Base-by-base conservation (phyloP, 495 filamentous ascomycete species). In the Aspergillus affinis region DNA sequence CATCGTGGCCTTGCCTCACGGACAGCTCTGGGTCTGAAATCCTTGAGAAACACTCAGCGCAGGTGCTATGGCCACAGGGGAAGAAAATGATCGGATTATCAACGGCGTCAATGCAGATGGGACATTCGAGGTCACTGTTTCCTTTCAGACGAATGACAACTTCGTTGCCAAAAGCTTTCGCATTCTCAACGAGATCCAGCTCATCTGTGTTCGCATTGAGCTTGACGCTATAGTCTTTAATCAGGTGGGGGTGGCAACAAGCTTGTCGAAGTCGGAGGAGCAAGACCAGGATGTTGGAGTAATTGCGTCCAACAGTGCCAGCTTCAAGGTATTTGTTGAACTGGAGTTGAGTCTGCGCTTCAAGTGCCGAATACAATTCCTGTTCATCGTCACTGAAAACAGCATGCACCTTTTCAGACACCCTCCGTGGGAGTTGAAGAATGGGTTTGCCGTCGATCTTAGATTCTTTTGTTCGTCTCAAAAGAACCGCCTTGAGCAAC, bases 181-280 rank as follows among this genome's bases (percentile, higher is more conserved):
- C 92, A 20, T 94, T 80, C 9, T 79, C 80, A 13, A 85, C 54
- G 75, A 92, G 86, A 30, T 86, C 78, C 7, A 92, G 84, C 7
- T 84, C 78, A 1, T 86, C 82, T 2, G 80, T 75, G 10, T 81
- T 66, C 58, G 79, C 72, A 52, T 72, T 75, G n/a, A 78, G 47
- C 56, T 85, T 77, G 21, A 78, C 66, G 30, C 85, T 86, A 61
- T 89, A 86, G 58, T 93, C 92, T 12, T 78, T 81, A 54, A 95
- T 92, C n/a, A 98, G 77, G 69, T 95, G 90, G 1, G 93, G 92
- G 72, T 98, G 94, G 64, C 92, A 96, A 67, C 90, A 94, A 30
- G 90, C 90, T 73, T 98, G 94, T 51, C 77, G 72, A 32, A 98
- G 83, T 15, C 93, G 90, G 13, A 98, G 80, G 49, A 98, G 82